A percentile compares a stretch with the other conserved stretches of the same genome.
Conservation (phyloP, 805 yeast genomes). For the Saccharomycopsis guyanensis region DNA sequence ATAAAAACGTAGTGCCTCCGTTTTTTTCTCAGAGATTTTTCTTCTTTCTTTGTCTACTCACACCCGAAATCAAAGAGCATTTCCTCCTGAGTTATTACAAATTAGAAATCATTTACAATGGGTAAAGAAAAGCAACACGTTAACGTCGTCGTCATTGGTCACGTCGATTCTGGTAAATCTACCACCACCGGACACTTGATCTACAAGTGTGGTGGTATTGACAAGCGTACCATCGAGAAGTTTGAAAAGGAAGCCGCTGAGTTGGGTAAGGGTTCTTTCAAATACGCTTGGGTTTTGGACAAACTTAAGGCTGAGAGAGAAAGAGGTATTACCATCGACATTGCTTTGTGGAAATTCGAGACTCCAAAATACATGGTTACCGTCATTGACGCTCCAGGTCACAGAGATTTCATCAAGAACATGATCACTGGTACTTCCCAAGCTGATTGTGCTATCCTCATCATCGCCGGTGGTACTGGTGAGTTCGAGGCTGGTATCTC, state of each 20-base stretch:
- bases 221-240: constrained; percentile 97
- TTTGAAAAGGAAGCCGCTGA: constrained; percentile 97
- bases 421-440: constrained; percentile 94
- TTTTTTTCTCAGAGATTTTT: constrained; percentile 9
- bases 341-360: constrained; percentile 89
- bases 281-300: constrained; percentile 97
- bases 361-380: constrained; percentile 86
- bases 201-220: constrained; percentile 99
- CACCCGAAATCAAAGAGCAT: constrained; percentile 32
- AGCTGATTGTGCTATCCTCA: constrained; percentile 87
- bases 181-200: constrained; percentile 99
- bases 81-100: constrained; percentile 29
- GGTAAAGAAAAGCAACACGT: constrained; percentile 97
- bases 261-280: constrained; percentile 95
- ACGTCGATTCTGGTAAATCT: constrained; percentile 99
- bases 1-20: not conserved
- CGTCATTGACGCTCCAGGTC: constrained; percentile 94
- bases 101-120: constrained; percentile 26
- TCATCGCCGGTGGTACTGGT: constrained; percentile 89
- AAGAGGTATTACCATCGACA: constrained; percentile 95
- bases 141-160: constrained; percentile 99
- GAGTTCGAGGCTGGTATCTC: constrained; percentile 95
- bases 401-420: constrained; percentile 94
- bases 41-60: constrained; percentile 26
- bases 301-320: constrained; percentile 94